phyloP scores from a whole-genome alignment of 257 asterid genomes.

The Solanum megistacrolobum region DNA sequence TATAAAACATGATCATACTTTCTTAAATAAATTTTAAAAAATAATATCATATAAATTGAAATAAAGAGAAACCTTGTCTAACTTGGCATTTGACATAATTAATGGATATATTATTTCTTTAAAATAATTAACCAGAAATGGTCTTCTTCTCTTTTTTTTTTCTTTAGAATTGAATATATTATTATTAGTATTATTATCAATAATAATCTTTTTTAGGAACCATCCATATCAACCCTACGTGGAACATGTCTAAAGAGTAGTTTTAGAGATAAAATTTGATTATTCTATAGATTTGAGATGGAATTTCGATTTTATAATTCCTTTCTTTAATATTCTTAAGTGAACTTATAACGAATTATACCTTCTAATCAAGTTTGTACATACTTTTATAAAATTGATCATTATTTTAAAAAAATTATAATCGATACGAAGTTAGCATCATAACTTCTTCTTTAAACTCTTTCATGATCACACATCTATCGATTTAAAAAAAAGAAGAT shows the following conservation, averaged over 20 bases:
- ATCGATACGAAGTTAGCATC: too few species aligned
- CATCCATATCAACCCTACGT: background rate
- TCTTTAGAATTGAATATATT: background rate
- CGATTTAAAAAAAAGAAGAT: accelerated
- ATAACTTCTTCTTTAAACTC: too few species aligned
- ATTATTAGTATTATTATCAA: background rate
- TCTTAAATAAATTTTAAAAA: background rate
- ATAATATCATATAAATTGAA: background rate
- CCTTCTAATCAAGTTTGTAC: too few species aligned
- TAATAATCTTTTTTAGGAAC: background rate
- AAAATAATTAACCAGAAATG: background rate
- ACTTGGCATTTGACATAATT: background rate
- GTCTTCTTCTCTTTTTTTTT: background rate
- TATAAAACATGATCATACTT: background rate
- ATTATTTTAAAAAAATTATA: too few species aligned
- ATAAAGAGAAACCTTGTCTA: background rate
- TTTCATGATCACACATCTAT: background rate
- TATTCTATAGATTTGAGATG: background rate
- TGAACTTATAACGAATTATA: accelerated
- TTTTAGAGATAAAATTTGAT: background rate
- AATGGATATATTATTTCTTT: background rate
- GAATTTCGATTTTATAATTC: background rate
- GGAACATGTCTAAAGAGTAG: background rate
- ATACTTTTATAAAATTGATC: too few species aligned
- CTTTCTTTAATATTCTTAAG: too few species aligned